Base-by-base conservation (phyloP, 2,329 filamentous ascomycete species). In the Huntiella savannae region DNA sequence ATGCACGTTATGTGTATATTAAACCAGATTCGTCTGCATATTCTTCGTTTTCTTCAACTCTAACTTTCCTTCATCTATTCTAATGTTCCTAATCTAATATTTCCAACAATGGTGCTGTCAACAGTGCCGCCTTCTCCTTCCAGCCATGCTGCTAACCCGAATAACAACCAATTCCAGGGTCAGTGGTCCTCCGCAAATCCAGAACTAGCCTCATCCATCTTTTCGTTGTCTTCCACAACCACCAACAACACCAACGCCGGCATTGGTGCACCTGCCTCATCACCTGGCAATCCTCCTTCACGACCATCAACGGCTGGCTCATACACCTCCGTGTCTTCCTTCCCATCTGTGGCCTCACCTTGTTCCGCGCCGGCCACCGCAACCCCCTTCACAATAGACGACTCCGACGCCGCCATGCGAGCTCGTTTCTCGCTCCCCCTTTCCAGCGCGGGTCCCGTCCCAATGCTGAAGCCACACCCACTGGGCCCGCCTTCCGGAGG, bases 381-480 rank as follows among this genome's bases (percentile, higher is more conserved):
- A n/a, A 38, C 46, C 35, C 37, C 33, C 19, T 49, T 43, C 42
- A 40, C 39, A 3, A 39, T 43, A 33, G 44, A 39, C 43, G 16
- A 33, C 22, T 33, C 41, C 46, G 35, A 43, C 33, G 34, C 39
- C 34, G 39, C 19, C 37, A 49, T 49, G 48, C 44, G 44, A 35
- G 40, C 48, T 45, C 44, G 48, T 16, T 43, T 49, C 40, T 41
- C 40, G 40, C 40, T 41, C n/a, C 28, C 48, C n/a, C 40, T 48
- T 15, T 28, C 41, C 3, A 40, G 34, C 36, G 19, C 44, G 22
- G 44, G 48, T 17, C 35, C 48, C 22, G 40, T 49, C 33, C 48
- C 48, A 5, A 49, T 49, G 48, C 34, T 49, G 15, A 49, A 49
- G 11, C 40, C 48, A 13, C 48, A 49, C 19, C 48, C 48, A 1